These are phyloP conservation scores for Cyberlindnera japonica DNA, from an alignment of 805 yeast genomes.

Conservation along the genomic window DNA sequence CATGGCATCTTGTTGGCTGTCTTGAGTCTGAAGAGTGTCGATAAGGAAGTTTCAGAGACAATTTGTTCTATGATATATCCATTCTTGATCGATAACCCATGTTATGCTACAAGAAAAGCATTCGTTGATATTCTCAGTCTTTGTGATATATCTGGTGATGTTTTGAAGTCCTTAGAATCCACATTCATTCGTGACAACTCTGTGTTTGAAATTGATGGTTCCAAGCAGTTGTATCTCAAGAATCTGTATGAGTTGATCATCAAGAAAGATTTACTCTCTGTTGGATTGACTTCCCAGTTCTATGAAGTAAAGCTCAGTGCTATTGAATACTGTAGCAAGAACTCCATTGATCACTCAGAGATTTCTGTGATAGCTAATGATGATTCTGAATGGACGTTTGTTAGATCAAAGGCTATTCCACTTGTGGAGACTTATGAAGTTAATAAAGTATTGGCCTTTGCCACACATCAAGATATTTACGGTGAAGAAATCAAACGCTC, in stretches of 20 bases:
- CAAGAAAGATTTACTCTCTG: constrained; percentile 26
- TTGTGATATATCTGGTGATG: constrained; percentile 2
- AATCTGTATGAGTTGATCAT: constrained; percentile 29
- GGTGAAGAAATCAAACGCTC: constrained; percentile 47
- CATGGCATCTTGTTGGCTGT: constrained; percentile 63
- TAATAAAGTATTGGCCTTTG: constrained; percentile 30
- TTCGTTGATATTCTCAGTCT: constrained; percentile 26
- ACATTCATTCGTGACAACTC: constrained; percentile 35
- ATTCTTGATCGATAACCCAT: constrained; percentile 25
- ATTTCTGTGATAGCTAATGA: constrained; percentile 25
- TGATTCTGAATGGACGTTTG: constrained; percentile 36
- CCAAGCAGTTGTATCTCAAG: constrained; percentile 44
- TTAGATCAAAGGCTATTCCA: constrained; percentile 38
- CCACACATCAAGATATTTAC: constrained; percentile 28
- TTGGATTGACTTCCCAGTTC: constrained; percentile 36
- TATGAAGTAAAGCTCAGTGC: constrained; percentile 46
- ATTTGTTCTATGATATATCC: constrained; percentile 9
- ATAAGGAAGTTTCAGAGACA: constrained; percentile 5
- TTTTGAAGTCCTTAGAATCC: constrained; percentile 28
- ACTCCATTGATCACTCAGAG: constrained; percentile 7
- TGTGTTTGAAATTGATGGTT: constrained; percentile 39
- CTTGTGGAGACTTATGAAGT: constrained; percentile 21
- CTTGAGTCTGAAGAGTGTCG: constrained; percentile 29
- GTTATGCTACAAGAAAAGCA: constrained; percentile 33
- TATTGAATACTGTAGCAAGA: constrained; percentile 30